These are phyloP conservation scores for Lactarius evosmus DNA, from an alignment of 768 basidiomycete species.

Conservation along the genomic window DNA sequence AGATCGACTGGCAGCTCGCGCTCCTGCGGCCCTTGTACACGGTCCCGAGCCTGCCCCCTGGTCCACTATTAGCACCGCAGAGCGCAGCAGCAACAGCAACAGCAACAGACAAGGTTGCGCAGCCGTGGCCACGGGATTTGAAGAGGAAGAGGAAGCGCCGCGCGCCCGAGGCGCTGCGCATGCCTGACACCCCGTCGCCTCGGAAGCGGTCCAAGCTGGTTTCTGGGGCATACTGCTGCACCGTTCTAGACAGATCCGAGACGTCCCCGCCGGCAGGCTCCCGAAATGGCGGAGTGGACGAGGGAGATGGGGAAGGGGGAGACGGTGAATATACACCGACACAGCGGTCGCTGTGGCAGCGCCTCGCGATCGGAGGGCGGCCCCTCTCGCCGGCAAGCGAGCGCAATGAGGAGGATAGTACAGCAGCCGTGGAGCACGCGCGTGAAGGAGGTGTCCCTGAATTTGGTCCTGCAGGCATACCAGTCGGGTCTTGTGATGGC, in stretches of 20 bases:
- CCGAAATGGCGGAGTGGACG: background rate
- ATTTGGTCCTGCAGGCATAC: background rate
- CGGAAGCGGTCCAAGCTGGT: background rate
- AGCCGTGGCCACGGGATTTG: background rate
- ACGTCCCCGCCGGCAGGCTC: background rate
- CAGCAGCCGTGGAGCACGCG: background rate
- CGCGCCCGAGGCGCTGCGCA: background rate
- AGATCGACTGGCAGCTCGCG: constrained; percentile 21
- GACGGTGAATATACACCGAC: background rate
- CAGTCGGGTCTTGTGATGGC: background rate
- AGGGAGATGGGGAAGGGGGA: background rate
- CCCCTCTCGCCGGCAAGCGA: background rate
- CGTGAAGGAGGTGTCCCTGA: background rate
- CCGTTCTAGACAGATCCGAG: background rate
- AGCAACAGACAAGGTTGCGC: background rate
- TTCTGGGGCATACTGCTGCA: background rate
- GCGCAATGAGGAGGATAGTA: background rate
- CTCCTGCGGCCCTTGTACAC: constrained; percentile 2
- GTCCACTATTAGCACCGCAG: no score
- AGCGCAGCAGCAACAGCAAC: background rate
- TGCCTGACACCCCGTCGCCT: background rate
- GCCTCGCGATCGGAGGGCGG: background rate
- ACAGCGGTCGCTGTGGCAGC: background rate
- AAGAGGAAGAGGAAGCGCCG: background rate
- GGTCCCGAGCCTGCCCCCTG: no score